Percentiles rank a stretch among this genome's conserved stretches.
Conservation (phyloP, 441 rosid species). For the Jatropha multifida region DNA sequence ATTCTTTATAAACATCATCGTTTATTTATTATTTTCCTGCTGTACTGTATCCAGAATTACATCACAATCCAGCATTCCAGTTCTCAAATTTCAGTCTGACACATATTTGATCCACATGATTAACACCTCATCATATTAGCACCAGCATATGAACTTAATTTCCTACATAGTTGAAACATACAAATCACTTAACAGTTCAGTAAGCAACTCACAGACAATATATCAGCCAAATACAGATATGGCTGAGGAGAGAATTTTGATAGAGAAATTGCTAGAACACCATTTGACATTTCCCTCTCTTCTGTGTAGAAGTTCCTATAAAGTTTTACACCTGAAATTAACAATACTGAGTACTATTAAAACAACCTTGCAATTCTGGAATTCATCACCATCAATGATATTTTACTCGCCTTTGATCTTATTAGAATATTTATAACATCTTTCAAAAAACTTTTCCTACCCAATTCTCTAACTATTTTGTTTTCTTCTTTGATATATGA, state of each 20-base stretch:
- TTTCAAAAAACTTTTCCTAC: background rate
- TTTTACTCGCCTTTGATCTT: background rate
- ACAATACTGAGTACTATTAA: background rate
- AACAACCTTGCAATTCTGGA: background rate
- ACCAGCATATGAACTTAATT: background rate
- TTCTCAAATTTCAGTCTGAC: background rate
- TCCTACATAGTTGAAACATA: constrained; percentile 2
- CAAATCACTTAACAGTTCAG: background rate
- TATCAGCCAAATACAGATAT: constrained; percentile 46
- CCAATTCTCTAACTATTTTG: too few species aligned
- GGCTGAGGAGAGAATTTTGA: constrained; percentile 57
- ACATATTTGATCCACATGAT: background rate
- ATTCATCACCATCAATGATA: background rate
- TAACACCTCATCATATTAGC: background rate
- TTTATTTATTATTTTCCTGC: background rate
- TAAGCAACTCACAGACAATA: constrained; percentile 57
- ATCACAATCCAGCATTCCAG: background rate
- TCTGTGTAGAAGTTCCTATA: constrained; percentile 71
- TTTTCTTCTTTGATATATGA: background rate
- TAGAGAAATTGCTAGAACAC: constrained; percentile 63
- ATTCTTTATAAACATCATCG: background rate
- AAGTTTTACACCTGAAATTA: constrained; percentile 50
- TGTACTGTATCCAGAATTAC: background rate
- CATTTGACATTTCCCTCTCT: constrained; percentile 65
- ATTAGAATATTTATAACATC: background rate